phyloP scores from a whole-genome alignment of 768 basidiomycete genomes.

The Suillus plorans region DNA sequence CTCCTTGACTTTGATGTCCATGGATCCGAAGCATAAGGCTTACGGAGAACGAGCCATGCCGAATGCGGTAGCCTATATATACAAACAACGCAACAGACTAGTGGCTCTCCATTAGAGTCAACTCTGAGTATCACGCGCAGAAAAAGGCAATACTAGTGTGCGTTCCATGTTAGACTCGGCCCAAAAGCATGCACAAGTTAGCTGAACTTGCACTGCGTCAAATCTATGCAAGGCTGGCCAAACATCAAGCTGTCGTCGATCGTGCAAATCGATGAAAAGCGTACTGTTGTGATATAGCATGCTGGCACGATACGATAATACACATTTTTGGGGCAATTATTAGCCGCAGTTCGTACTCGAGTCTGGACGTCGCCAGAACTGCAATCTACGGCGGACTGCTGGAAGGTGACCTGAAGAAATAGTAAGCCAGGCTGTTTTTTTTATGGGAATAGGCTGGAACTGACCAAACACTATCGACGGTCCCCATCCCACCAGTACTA shows the following conservation, averaged over 20 bases:
- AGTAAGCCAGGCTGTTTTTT: neutral
- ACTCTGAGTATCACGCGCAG: neutral
- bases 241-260: neutral
- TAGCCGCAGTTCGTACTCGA: neutral
- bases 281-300: neutral
- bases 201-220: neutral
- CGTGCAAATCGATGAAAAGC: neutral
- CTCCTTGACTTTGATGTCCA: too few relatives aligned
- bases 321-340: neutral
- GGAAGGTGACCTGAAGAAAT: conserved; percentile 36
- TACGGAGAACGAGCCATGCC: too few relatives aligned
- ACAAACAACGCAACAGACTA: too few relatives aligned
- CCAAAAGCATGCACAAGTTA: neutral
- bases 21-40: too few relatives aligned
- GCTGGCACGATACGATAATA: neutral
- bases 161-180: too few relatives aligned
- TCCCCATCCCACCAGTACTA: conserved; percentile 60
- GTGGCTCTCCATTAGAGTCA: too few relatives aligned
- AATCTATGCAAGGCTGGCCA: neutral
- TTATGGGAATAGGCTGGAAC: conserved; percentile 11
- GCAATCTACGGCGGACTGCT: conserved; percentile 37
- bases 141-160: neutral
- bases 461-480: conserved; percentile 56
- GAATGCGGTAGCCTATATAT: too few relatives aligned
- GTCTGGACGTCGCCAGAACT: conserved; percentile 30